These are phyloP conservation scores for Ammopiptanthus mongolicus DNA, from an alignment of 306 rosid species.

Conservation along the genomic window DNA sequence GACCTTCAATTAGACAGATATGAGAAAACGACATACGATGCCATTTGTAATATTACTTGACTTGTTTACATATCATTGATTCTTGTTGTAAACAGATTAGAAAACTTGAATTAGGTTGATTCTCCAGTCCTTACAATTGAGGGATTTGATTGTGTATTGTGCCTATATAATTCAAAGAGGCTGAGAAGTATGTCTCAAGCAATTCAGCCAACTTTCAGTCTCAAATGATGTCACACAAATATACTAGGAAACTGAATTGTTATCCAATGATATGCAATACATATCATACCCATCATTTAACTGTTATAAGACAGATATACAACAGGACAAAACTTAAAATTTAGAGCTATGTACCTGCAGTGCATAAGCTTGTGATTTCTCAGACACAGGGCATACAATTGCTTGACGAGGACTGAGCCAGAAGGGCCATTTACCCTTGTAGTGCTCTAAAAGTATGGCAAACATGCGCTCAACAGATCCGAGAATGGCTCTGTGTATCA, in stretches of 20 bases:
- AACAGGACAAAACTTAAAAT: neutral
- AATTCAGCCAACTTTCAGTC: neutral
- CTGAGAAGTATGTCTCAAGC: neutral
- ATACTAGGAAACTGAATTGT: neutral
- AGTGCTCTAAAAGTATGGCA: constrained; percentile 91
- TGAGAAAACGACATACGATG: neutral
- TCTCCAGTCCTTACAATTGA: neutral
- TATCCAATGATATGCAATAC: neutral
- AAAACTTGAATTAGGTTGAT: neutral
- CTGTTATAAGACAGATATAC: constrained; percentile 21
- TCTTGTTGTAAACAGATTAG: neutral
- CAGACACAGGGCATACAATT: constrained; percentile 88
- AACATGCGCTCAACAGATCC: constrained; percentile 96
- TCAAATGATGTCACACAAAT: neutral
- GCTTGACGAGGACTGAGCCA: constrained; percentile 99
- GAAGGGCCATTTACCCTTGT: constrained; percentile 96
- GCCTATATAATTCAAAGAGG: neutral
- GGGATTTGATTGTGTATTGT: neutral
- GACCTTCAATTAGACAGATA: neutral
- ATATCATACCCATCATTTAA: constrained; percentile 51
- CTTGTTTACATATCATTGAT: neutral
- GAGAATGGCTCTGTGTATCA: constrained; percentile 92
- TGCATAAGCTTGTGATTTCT: constrained; percentile 78
- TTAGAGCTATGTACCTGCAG: constrained; percentile 40
- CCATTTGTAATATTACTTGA: neutral